Evolutionary conservation across 2,329 filamentous ascomycete genomes (phyloP), one percentile per base, ranked within the genome.

Genomic region (Microcyclospora pomicola): DNA sequence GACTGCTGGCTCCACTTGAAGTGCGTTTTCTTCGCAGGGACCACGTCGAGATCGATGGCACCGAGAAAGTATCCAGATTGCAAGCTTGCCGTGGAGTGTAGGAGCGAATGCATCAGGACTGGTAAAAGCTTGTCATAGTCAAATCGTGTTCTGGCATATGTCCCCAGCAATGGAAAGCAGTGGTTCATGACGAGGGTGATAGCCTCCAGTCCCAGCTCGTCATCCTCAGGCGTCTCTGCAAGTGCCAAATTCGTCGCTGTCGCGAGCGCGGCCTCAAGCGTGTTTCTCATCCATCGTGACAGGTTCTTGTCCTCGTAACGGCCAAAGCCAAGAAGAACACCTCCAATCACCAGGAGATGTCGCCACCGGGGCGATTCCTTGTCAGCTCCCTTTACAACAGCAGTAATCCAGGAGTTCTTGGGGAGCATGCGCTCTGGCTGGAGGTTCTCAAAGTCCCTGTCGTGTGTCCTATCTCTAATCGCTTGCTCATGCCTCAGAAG

Each of bases 311-410:
- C 63, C 31, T 77, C 71, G 42, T 73, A 68, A 12, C 71, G 66
- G 47, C 82, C 80, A 53, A 87, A 79, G 7, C 83, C 85, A 54
- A 88, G 71, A 41, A 94, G 61, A 15, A 93, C 65, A 2, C 85
- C 87, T 0, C 78, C 77, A 7, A 94, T 71, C 5, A 87, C 71
- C n/a, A 94, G 66, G 24, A 86, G 61, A 58, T 94, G 86, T 58
- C 85, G 79, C 85, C 85, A 94, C 52, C 83, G 67, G 13, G 68
- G 72, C 24, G 66, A 78, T 49, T 66, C 69, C 33, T 72, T 74
- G 51, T 78, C 71, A 12, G 75, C 74, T 7, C 74, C 75, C 31
- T 65, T 66, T 2, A 73, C 66, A 2, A 76, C 63, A 1, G 75
- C 73, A 44, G 66, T 68, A 15, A 72, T 61, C 75, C 75, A 78